Conservation (phyloP, 352 stramenopile genomes). For the Globisporangium nodosum region DNA sequence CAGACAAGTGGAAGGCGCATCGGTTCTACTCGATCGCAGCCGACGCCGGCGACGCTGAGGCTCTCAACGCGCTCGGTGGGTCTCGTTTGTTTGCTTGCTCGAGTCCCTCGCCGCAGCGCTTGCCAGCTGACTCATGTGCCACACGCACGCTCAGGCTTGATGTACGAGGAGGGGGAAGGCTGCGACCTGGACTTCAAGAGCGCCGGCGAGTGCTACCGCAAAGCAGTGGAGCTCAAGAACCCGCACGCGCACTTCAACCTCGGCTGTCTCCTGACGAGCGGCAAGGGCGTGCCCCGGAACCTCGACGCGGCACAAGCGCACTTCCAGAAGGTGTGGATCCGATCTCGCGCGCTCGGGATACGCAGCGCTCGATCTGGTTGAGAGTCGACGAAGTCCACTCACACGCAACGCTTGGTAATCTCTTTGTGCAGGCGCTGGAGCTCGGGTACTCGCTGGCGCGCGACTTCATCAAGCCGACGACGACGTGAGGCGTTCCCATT, state of each 20-base stretch:
- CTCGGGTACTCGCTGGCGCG: slow-evolving; percentile 56
- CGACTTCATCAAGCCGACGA: slow-evolving; percentile 32
- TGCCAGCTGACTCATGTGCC: too few relatives aligned
- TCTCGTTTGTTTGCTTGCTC: background rate
- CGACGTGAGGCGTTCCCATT: background rate
- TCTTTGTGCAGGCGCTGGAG: slow-evolving; percentile 24
- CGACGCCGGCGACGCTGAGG: slow-evolving; percentile 38
- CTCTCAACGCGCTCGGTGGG: slow-evolving; percentile 65
- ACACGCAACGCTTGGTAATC: too few relatives aligned
- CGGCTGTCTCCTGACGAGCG: slow-evolving; percentile 50
- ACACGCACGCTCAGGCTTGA: slow-evolving; percentile 27
- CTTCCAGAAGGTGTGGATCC: slow-evolving; percentile 33
- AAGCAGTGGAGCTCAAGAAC: slow-evolving; percentile 33
- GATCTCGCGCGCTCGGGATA: background rate
- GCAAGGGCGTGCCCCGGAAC: slow-evolving; percentile 62
- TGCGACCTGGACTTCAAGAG: slow-evolving; percentile 59
- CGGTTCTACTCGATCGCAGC: slow-evolving; percentile 55
- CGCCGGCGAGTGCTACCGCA: slow-evolving; percentile 49
- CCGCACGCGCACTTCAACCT: slow-evolving; percentile 78
- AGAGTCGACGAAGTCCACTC: too few relatives aligned
- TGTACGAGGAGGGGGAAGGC: slow-evolving; percentile 76
- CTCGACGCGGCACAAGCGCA: slow-evolving; percentile 47
- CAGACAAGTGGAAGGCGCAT: slow-evolving; percentile 47
- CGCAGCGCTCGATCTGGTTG: too few relatives aligned
- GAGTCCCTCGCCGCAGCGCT: background rate